phyloP scores from a whole-genome alignment of 1,284 basidiomycete genomes.

The Wallemia mellicola region DNA sequence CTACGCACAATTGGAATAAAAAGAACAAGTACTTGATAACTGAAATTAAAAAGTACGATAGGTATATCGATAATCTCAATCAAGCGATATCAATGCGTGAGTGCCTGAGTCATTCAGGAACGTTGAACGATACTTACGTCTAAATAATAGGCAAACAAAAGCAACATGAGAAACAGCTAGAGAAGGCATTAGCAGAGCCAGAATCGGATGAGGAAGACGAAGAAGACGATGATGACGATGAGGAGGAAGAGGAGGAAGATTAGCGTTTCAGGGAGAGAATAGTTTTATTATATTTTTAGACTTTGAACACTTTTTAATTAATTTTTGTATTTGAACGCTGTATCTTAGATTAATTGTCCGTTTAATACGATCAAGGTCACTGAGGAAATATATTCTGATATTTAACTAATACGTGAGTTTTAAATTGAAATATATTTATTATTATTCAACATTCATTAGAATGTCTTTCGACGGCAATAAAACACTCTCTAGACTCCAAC shows the following conservation, averaged over 20 bases:
- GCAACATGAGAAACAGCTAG: constrained; percentile 56
- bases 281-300: too few relatives aligned
- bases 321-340: background rate
- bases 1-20: constrained; percentile 68
- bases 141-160: constrained; percentile 28
- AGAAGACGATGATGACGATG: background rate
- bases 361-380: too few relatives aligned
- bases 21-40: constrained; percentile 61
- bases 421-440: too few relatives aligned
- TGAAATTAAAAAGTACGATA: constrained; percentile 82
- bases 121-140: background rate
- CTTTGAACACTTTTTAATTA: background rate
- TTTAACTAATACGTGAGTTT: too few relatives aligned
- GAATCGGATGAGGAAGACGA: background rate
- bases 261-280: background rate
- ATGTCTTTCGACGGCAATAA: background rate
- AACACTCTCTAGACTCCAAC: background rate
- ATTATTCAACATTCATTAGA: too few relatives aligned
- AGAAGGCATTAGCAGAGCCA: constrained; percentile 25
- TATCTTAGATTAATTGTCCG: background rate
- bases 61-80: constrained; percentile 70
- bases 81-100: constrained; percentile 35
- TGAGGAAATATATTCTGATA: too few relatives aligned
- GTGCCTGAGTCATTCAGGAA: background rate
- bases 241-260: background rate